Base-by-base conservation (phyloP, 306 rosid genomes). In the Trichosanthes cucumerina region DNA sequence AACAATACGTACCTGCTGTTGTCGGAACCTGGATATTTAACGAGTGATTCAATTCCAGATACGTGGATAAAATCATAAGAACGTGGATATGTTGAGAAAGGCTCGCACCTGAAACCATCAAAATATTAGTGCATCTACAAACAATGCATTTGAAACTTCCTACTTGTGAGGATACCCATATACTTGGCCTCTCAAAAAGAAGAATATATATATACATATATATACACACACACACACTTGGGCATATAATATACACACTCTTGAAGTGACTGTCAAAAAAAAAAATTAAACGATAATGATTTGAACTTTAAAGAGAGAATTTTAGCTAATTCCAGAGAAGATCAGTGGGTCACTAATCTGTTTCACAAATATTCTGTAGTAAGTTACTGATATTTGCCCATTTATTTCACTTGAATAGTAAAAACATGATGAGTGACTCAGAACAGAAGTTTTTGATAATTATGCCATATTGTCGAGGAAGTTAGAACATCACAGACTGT, bases 1-100 rank as follows among this genome's bases (percentile, higher is more conserved):
- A 63, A 79, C 28, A 46, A 46, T 44, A 47, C 41, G 76, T 88
- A 92, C 99, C 98, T 92, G 87, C 43, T 86, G 69, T 90, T 90
- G 43, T 92, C 85, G 46, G 96, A 85, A 81, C 83, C 87, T 79
- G 86, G 87, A 86, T 87, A 88, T 76, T 87, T 90, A 78, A 84
- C 80, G 79, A 96, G 99, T 38, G 96, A 96, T 78, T 91, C 97
- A 80, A 96, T 90, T 81, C 85, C 83, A 36, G 91, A 21, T 46
- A 90, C 97, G 43, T 96, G 99, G 83, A 96, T 90, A 75, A 96
- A 85, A 69, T 96, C 99, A 70, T 96, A 92, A 47, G 91, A 83
- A 57, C 99, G 97, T 46, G 99, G 99, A 83, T 96, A 96, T 0
- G 99, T 96, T 23, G 99, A 96, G 91, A 96, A 96, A 56, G 99